Percentiles rank a stretch among this genome's conserved stretches.
Conservation (phyloP, 306 rosid genomes). For the Alnus rubra region DNA sequence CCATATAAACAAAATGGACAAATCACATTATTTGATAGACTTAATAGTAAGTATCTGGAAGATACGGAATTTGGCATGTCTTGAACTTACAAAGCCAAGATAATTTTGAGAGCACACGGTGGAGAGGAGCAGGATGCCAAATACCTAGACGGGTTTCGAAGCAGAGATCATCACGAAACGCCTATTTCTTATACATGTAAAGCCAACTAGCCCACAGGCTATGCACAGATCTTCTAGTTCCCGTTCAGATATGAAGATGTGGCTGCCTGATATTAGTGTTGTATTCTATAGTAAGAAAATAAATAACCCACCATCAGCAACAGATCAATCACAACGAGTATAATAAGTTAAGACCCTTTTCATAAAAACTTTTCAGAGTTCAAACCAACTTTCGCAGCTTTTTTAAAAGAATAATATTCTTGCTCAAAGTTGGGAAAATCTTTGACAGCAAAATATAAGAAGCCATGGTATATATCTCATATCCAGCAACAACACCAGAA, state of each 20-base stretch:
- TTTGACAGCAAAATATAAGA: not conserved
- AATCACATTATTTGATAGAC: no score
- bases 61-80: no score
- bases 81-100: not conserved
- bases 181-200: slow-evolving; percentile 61
- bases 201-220: slow-evolving; percentile 65
- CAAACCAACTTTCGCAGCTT: not conserved
- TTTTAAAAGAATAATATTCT: not conserved
- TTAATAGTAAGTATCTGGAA: no score
- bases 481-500: not conserved
- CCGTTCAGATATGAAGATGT: slow-evolving; percentile 51
- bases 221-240: slow-evolving; percentile 84
- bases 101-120: not conserved
- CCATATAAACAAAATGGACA: no score
- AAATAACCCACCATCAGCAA: slow-evolving; percentile 28
- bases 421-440: not conserved
- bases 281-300: slow-evolving; percentile 39
- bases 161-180: slow-evolving; percentile 82
- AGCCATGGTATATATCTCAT: not conserved
- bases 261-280: slow-evolving; percentile 56
- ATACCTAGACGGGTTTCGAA: slow-evolving; percentile 55
- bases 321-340: not conserved
- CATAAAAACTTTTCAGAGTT: not conserved
- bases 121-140: slow-evolving; percentile 25
- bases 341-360: not conserved